Percentiles rank a stretch among this genome's conserved stretches.
These are phyloP conservation scores for Moesziomyces globuligerus DNA, from an alignment of 1,284 basidiomycete genomes.

Conservation along the genomic window DNA sequence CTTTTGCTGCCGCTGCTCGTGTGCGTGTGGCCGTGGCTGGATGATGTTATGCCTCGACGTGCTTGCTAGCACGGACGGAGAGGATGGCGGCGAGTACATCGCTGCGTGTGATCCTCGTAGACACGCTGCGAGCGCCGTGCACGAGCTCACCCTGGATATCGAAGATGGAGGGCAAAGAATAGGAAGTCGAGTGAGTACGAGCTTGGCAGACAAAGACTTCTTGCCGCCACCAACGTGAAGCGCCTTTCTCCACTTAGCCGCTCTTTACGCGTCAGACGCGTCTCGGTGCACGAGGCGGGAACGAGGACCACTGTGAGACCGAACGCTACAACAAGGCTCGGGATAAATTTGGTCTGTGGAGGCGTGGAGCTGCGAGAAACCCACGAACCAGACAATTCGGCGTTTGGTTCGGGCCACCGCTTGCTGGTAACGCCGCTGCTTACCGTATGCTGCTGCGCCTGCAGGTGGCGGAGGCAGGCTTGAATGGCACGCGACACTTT, in stretches of 20 bases:
- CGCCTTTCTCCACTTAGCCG: neutral
- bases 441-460: constrained; percentile 5
- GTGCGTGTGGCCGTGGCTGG: constrained; percentile 8
- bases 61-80: constrained; percentile 42
- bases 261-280: constrained; percentile 42
- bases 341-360: constrained; percentile 6
- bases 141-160: neutral
- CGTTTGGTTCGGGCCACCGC: constrained; percentile 1
- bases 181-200: neutral
- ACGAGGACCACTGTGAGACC: constrained; percentile 18
- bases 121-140: neutral
- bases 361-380: constrained; percentile 2
- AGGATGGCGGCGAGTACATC: constrained; percentile 39
- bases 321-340: neutral
- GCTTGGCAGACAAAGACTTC: too few relatives aligned
- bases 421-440: constrained; percentile 6
- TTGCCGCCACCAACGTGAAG: constrained; percentile 9
- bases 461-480: neutral
- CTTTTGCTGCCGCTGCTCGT: constrained; percentile 20
- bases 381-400: constrained; percentile 12
- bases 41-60: constrained; percentile 45
- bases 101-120: neutral
- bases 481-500: constrained; percentile 29
- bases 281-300: too few relatives aligned
- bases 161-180: neutral